Percentiles rank a stretch among this genome's conserved stretches.
Conservation (phyloP, 73 alveolate species). For the Paraurostyla sp. region DNA sequence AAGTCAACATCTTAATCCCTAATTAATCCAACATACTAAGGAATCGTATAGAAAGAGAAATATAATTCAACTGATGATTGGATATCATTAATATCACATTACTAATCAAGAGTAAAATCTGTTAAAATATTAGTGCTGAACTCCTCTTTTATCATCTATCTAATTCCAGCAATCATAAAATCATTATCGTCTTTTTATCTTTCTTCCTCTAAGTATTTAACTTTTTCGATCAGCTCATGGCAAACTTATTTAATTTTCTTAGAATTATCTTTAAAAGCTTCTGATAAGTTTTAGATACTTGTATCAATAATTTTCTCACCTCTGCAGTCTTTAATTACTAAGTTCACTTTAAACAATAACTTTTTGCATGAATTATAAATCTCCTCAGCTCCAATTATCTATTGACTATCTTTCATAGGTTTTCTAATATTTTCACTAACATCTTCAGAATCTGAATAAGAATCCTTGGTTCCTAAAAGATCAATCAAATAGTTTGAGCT, state of each 20-base stretch:
- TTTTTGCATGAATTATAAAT: conserved; percentile 44
- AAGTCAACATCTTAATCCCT: conserved; percentile 43
- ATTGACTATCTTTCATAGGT: background rate
- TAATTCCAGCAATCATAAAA: conserved; percentile 17
- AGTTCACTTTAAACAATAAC: conserved; percentile 40
- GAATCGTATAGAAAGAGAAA: conserved; percentile 58
- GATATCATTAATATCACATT: background rate
- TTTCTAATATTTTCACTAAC: conserved; percentile 11
- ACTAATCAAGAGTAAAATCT: background rate
- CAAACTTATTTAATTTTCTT: background rate
- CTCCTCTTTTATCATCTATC: too few species aligned
- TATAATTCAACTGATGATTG: conserved; percentile 36
- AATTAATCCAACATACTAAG: conserved; percentile 47
- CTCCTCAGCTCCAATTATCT: background rate
- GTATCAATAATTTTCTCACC: conserved; percentile 30
- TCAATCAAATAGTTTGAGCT: conserved; percentile 17
- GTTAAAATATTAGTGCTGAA: too few species aligned
- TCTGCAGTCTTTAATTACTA: conserved; percentile 30
- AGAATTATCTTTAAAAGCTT: background rate
- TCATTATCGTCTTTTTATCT: background rate
- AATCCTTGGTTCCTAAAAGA: conserved; percentile 49
- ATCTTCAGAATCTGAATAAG: conserved; percentile 60
- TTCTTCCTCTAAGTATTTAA: conserved; percentile 36
- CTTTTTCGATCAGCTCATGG: conserved; percentile 26
- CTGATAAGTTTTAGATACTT: background rate